Base-by-base conservation (phyloP, 1,284 basidiomycete species). In the Chondrostereum purpureum region DNA sequence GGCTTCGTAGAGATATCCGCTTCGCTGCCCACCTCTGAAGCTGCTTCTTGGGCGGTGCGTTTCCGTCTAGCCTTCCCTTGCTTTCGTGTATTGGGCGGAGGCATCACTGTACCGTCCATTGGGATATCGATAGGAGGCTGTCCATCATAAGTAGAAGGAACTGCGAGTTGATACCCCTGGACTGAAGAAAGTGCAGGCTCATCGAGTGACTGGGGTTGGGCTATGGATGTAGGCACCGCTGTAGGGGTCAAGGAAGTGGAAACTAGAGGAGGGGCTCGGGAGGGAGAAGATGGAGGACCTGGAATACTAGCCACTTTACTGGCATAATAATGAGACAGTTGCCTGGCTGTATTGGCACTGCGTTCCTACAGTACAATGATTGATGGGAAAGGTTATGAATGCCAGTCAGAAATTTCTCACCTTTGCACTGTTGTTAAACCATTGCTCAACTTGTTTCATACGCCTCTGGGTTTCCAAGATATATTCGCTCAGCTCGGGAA, bases 381-480 rank as follows among this genome's bases (percentile, higher is more conserved):
- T 16, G 3, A 13, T 24, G 10, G 4, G 19, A 24, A 35, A 36
- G 37, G 17, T 27, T 21, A 43, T 39, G 22, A 35, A 49, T 24
- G 41, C 24, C 47, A n/a, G 16, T 20, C 4, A n/a, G 33, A 34
- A 63, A 31, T 8, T 31, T n/a, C 73, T 60, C 55, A 88, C 83
- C 56, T 78, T 62, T 54, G 77, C 67, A 61, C 75, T 70, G 44
- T 74, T 65, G 57, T 83, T 79, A 54, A 87, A 89, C 70, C 76
- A 85, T 35, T 78, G 70, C 49, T 81, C 80, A 2, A 88, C 74
- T 53, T 84, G 78, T 39, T 75, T 76, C 59, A 79, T 76, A 40
- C 85, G 77, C 56, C 79, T 80, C 56, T 82, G 78, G 1, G 83
- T 85, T 56, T 87, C 80, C 23, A 80, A 57, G 44, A 78, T 69